phyloP scores from a whole-genome alignment of 2,329 filamentous ascomycete species.

The Rutstroemia sp. region DNA sequence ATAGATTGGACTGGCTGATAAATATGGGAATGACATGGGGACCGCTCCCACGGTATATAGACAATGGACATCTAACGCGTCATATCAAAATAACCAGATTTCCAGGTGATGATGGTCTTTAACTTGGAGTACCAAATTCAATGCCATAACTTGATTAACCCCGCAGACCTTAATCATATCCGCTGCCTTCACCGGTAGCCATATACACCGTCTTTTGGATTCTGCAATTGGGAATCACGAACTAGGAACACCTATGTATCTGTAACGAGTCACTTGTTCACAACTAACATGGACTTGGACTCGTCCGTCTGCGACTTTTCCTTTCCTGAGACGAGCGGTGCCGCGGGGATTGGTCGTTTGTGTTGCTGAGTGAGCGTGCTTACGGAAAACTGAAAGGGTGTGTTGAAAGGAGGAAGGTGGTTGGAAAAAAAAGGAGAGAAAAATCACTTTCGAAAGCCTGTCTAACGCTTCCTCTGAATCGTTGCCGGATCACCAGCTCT shows the following conservation, averaged over 20 bases:
- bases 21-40: too few species aligned
- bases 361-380: too few species aligned
- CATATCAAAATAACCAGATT: too few species aligned
- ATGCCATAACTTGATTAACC: too few species aligned
- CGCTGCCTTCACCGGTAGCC: slow-evolving; percentile 34
- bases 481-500: slow-evolving; percentile 47
- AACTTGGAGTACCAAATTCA: too few species aligned
- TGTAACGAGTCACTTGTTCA: slow-evolving; percentile 45
- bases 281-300: slow-evolving; percentile 43
- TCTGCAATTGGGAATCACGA: slow-evolving; percentile 46
- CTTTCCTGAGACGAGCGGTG: slow-evolving; percentile 44
- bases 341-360: slow-evolving; percentile 42
- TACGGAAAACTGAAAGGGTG: too few species aligned
- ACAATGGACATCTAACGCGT: too few species aligned
- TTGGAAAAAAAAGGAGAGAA: neutral
- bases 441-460: slow-evolving; percentile 32
- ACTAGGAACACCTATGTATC: slow-evolving; percentile 46
- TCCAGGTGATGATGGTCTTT: too few species aligned
- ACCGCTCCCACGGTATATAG: too few species aligned
- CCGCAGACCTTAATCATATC: too few species aligned
- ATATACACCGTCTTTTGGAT: slow-evolving; percentile 56
- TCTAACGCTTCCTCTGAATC: slow-evolving; percentile 49
- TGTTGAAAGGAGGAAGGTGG: neutral
- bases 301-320: slow-evolving; percentile 44
- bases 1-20: neutral